Percentiles rank a stretch among this genome's conserved stretches.
Evolutionary conservation across 2,329 filamentous ascomycete species (phyloP).

Genomic region (Aspergillus latus): DNA sequence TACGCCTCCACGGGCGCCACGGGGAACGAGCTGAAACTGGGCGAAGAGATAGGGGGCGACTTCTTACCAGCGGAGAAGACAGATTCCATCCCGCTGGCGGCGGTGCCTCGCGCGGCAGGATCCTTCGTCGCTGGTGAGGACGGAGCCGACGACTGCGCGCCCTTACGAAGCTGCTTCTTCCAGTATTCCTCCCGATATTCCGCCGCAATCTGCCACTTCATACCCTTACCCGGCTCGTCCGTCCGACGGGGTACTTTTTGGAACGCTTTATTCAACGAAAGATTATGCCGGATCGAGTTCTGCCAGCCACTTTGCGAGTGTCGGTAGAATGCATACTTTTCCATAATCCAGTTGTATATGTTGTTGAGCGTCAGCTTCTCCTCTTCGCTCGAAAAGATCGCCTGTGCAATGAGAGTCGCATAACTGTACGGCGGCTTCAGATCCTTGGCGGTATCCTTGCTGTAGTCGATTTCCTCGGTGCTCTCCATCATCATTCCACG

Average conservation of each 20-base stretch:
- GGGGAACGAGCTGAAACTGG: conserved; percentile 44
- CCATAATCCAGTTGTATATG: conserved; percentile 92
- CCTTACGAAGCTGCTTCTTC: conserved; percentile 58
- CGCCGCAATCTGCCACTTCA: conserved; percentile 95
- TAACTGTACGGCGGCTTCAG: conserved; percentile 97
- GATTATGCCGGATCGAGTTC: conserved; percentile 96
- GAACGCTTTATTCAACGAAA: conserved; percentile 93
- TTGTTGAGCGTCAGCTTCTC: conserved; percentile 87
- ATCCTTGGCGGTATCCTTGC: conserved; percentile 79
- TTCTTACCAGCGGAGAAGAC: conserved; percentile 42
- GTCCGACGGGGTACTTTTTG: conserved; percentile 89
- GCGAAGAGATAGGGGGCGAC: conserved; percentile 41
- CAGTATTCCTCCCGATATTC: conserved; percentile 85
- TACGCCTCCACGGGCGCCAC: conserved; percentile 47
- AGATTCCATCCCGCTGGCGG: conserved; percentile 39
- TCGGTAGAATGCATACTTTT: conserved; percentile 89
- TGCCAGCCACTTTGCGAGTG: conserved; percentile 88
- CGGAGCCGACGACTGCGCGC: conserved; percentile 46
- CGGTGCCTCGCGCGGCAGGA: conserved; percentile 15
- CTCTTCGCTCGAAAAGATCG: conserved; percentile 81
- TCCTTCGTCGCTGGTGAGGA: conserved; percentile 49
- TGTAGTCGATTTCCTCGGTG: conserved; percentile 57
- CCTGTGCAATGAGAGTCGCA: conserved; percentile 94
- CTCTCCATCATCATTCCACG: conserved; percentile 56
- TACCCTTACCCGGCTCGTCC: conserved; percentile 95